Conservation (phyloP, 495 filamentous ascomycete genomes). For the Penicillium atrosanguineum region DNA sequence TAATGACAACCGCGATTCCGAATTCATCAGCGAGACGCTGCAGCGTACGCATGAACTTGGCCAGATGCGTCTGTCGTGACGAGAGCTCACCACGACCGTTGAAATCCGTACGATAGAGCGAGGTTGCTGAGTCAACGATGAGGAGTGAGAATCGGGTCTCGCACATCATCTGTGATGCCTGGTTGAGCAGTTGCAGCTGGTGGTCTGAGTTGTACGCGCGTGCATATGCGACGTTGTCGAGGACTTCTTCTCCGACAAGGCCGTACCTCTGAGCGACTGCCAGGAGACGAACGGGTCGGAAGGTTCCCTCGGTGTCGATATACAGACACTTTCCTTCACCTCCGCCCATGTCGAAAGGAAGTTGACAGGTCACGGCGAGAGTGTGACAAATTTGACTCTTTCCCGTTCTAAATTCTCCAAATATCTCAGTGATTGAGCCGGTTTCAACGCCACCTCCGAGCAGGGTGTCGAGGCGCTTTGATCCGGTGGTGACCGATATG, state of each 20-base stretch:
- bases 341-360: conserved; percentile 98
- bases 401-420: conserved; percentile 96
- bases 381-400: conserved; percentile 99
- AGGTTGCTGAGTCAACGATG: conserved; percentile 91
- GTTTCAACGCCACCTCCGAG: conserved; percentile 95
- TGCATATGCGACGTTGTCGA: conserved; percentile 97
- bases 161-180: conserved; percentile 98
- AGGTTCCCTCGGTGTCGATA: conserved; percentile 97
- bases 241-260: conserved; percentile 90
- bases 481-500: conserved; percentile 96
- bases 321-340: conserved; percentile 99
- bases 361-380: conserved; percentile 93
- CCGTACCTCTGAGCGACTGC: conserved; percentile 92
- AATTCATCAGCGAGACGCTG: conserved; percentile 96
- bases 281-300: conserved; percentile 85
- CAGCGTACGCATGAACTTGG: conserved; percentile 94
- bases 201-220: conserved; percentile 98
- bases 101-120: conserved; percentile 95
- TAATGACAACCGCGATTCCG: conserved; percentile 97
- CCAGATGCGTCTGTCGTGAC: conserved; percentile 84
- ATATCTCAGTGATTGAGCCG: conserved; percentile 96
- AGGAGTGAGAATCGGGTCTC: conserved; percentile 95
- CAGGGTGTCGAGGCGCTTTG: conserved; percentile 93
- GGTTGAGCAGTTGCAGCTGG: conserved; percentile 89
- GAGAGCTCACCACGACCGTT: conserved; percentile 90